Evolutionary conservation across 1,139 yeast genomes (phyloP), one percentile per base, ranked within the genome.

Genomic region (Sugiyamaella grinbergsii): DNA sequence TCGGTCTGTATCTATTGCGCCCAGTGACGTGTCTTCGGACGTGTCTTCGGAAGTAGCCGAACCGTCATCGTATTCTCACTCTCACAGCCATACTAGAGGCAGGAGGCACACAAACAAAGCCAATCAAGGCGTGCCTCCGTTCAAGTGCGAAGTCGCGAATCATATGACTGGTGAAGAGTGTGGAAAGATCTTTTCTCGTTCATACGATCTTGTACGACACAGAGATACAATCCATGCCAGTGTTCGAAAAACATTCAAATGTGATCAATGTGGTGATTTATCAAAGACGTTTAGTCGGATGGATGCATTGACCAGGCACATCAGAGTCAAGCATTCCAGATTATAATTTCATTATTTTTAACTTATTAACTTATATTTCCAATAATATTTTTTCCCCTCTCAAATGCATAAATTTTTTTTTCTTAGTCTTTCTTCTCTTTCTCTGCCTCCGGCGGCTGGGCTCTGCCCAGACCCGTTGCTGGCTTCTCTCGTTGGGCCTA

Each of bases 181-280:
- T 67, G 73, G 81, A 58, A 87, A 95, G 62, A 80, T 85, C 56
- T 93, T 93, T 66, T 89, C 97, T 15, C 79, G 98, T 61, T 95
- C 96, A 28, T 93, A 93, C 64, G 98, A 93, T 71, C 76, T 93
- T 63, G 85, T 91, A 26, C 80, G 98, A 62, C 98, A 93, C 69
- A 96, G 91, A 70, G 96, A 93, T 66, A 91, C 98, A 0, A 93
- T 93, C 50, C 98, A 93, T 68, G 93, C 97, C 1, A 77, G 86
- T 50, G 86, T 85, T 69, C 85, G 93, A 69, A 86, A 86, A 63
- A 80, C 87, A 48, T 93, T 84, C 74, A 83, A 86, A 64, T 93
- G 98, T 69, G 83, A 83, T 63, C 83, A 85, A 38, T 93, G 98
- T 71, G 75, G 78, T 36, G 81, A 81, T 56, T 81, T 82, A 18